phyloP scores from a whole-genome alignment of 2,329 filamentous ascomycete genomes.

The Fusarium proliferatum region DNA sequence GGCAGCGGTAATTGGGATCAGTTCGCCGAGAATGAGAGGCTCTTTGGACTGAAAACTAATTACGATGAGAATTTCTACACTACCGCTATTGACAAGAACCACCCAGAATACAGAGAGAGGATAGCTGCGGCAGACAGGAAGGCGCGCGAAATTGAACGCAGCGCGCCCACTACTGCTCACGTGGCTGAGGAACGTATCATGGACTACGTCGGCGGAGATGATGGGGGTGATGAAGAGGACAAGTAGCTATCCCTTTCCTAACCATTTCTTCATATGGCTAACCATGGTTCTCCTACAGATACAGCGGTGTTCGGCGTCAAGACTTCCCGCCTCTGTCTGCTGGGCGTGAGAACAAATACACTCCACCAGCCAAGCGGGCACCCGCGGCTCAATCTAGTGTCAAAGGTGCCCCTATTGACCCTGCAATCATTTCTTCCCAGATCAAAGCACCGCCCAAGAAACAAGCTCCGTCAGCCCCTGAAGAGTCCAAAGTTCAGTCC shows the following conservation, averaged over 20 bases:
- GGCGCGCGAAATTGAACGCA: conserved; percentile 89
- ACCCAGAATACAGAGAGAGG: conserved; percentile 83
- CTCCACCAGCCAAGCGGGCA: conserved; percentile 86
- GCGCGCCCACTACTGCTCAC: conserved; percentile 79
- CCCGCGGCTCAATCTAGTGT: conserved; percentile 79
- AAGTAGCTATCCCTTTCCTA: conserved; percentile 67
- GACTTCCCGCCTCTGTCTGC: conserved; percentile 74
- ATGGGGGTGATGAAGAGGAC: conserved; percentile 85
- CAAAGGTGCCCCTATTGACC: conserved; percentile 81
- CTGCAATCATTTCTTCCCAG: conserved; percentile 91
- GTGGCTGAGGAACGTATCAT: conserved; percentile 89
- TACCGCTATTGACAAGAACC: conserved; percentile 84
- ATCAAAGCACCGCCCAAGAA: conserved; percentile 64
- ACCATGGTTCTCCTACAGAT: conserved; percentile 61
- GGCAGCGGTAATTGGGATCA: conserved; percentile 81
- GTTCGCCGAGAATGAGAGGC: conserved; percentile 87
- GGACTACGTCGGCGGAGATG: conserved; percentile 70
- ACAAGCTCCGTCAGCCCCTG: conserved; percentile 39
- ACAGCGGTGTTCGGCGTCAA: conserved; percentile 88
- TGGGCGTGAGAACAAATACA: conserved; percentile 77
- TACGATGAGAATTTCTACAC: conserved; percentile 98
- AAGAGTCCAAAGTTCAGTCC: conserved; percentile 42
- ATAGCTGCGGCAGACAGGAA: conserved; percentile 83
- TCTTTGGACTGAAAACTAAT: conserved; percentile 88
- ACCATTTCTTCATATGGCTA: conserved; percentile 17